phyloP scores from a whole-genome alignment of 345 rosid genomes.

The Sonneratia alba region DNA sequence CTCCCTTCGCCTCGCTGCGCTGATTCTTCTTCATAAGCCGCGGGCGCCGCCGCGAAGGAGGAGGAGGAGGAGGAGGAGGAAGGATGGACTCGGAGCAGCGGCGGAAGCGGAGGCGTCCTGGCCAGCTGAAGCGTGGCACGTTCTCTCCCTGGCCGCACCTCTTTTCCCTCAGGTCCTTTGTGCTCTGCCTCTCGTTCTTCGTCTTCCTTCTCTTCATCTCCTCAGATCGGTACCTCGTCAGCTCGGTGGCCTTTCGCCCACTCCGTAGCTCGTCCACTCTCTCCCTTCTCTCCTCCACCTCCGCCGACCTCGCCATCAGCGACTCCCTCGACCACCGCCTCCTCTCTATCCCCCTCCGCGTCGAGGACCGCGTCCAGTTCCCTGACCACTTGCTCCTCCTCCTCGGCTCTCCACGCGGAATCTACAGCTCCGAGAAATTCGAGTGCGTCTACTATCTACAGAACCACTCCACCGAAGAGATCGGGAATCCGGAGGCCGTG shows the following conservation, averaged over 20 bases:
- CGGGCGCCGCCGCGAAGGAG: neutral
- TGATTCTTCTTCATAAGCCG: neutral
- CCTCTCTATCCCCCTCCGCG: conserved; percentile 20
- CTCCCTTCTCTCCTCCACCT: conserved; percentile 36
- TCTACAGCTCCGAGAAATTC: conserved; percentile 20
- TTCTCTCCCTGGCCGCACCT: conserved; percentile 12
- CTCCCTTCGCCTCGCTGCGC: neutral
- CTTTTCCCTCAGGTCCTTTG: conserved; percentile 46
- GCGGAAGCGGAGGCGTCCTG: conserved; percentile 62
- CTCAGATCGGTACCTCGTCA: conserved; percentile 32
- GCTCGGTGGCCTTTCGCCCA: conserved; percentile 42
- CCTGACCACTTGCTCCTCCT: conserved; percentile 75
- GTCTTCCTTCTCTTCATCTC: conserved; percentile 56
- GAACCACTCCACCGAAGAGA: neutral
- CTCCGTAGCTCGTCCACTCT: conserved; percentile 44
- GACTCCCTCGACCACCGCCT: conserved; percentile 19
- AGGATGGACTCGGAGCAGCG: conserved; percentile 72
- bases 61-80: neutral
- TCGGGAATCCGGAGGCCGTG: conserved; percentile 8
- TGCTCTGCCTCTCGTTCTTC: conserved; percentile 47
- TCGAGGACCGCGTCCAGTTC: conserved; percentile 60
- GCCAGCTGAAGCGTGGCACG: conserved; percentile 18
- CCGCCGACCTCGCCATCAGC: conserved; percentile 21
- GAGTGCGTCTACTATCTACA: conserved; percentile 48
- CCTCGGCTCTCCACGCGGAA: conserved; percentile 15